These are phyloP conservation scores for Biscogniauxia mediterranea DNA, from an alignment of 2,329 filamentous ascomycete genomes.

Conservation along the genomic window DNA sequence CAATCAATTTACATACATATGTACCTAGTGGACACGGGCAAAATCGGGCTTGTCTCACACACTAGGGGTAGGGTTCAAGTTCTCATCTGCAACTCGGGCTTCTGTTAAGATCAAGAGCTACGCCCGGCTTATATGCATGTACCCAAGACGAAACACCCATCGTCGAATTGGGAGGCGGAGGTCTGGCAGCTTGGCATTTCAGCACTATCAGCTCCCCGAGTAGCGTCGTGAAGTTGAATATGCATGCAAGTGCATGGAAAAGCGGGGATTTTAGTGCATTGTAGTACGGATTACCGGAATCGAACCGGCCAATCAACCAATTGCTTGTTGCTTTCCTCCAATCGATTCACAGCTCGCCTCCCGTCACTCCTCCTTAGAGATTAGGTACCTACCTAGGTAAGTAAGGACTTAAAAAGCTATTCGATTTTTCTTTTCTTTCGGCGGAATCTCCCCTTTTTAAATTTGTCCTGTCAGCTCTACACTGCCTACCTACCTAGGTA, in stretches of 20 bases:
- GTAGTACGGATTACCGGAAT: too few species aligned
- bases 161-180: background rate
- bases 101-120: conserved; percentile 20
- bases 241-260: background rate
- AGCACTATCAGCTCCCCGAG: conserved; percentile 8
- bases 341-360: too few species aligned
- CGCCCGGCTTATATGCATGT: background rate
- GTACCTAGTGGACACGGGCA: too few species aligned
- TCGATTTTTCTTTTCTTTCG: too few species aligned
- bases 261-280: conserved; percentile 6
- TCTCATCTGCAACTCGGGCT: conserved; percentile 10
- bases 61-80: background rate
- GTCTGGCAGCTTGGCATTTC: background rate
- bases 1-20: background rate
- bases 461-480: too few species aligned
- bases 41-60: conserved; percentile 1
- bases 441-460: too few species aligned
- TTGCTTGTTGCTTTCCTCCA: too few species aligned
- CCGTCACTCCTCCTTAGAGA: too few species aligned
- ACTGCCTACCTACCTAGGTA: too few species aligned
- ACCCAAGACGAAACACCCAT: conserved; percentile 2
- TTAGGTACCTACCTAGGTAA: too few species aligned
- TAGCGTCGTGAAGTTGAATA: background rate
- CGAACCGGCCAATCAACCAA: too few species aligned
- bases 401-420: too few species aligned